Base-by-base conservation (phyloP, 2,329 filamentous ascomycete species). In the Penicillium sp. region DNA sequence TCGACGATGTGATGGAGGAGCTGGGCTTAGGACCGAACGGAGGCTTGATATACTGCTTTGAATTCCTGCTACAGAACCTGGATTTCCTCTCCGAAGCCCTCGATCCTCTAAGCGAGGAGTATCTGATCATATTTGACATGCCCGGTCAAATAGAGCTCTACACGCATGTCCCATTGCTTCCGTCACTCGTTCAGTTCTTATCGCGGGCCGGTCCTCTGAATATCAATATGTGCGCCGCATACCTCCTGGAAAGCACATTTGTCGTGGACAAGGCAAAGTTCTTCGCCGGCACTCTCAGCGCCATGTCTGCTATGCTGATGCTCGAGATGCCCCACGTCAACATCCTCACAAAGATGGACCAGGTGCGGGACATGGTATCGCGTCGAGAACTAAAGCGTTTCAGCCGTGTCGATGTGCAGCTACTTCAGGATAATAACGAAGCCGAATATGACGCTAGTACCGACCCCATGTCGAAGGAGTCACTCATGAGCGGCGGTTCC, bases 271-370 rank as follows among this genome's bases (percentile, higher is more conserved):
- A 92, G 64, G 91, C 95, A 73, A 99, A 98, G 81, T 99, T 96
- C 84, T 98, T 99, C 78, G 90, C 95, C 0, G 95, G 95, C 13
- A 97, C 95, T 0, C 83, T 99, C 63, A 95, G 91, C 74, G 95
- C 95, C 67, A 98, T 99, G 95, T 96, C 91, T 72, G 93, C 95
- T 67, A 99, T 99, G 95, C 88, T 99, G 72, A 95, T 98, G 92
- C 86, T 99, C 66, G 95, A 98, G 79, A 88, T 98, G 67, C 95
- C 95, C 5, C 95, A 99, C 75, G 88, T 99, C 74, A 99, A 99
- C 76, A 90, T 99, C 64, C 82, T 99, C 60, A 96, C 91, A 74
- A 99, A 99, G 81, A 98, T 98, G 93, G 95, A 99, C 76, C 86
- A 98, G 64, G 88, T 98, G 68, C 95, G 95, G 76, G 92, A 91